These are phyloP conservation scores for Clarireedia hainanense DNA, from an alignment of 2,329 filamentous ascomycete genomes.

Conservation along the genomic window DNA sequence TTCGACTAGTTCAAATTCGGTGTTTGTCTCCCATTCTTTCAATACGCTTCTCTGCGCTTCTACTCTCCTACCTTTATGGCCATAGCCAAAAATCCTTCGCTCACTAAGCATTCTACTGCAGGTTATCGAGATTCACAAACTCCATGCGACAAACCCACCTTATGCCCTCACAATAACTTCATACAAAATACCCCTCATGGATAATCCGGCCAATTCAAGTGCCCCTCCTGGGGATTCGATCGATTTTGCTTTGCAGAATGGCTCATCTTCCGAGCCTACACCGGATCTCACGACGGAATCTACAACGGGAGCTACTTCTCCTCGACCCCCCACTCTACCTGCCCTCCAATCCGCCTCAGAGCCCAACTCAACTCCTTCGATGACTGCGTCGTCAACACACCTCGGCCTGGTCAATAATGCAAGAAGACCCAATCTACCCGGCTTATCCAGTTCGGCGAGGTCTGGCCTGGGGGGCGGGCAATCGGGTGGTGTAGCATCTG, in stretches of 20 bases:
- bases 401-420: slow-evolving; percentile 66
- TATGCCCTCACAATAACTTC: not conserved
- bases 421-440: slow-evolving; percentile 38
- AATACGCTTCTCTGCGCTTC: not conserved
- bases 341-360: slow-evolving; percentile 54
- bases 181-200: not conserved
- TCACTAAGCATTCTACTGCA: slow-evolving; percentile 4
- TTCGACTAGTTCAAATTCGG: no score
- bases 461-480: no score
- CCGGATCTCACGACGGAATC: slow-evolving; percentile 12
- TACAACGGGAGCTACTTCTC: slow-evolving; percentile 10
- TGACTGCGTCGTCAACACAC: slow-evolving; percentile 79
- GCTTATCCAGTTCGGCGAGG: slow-evolving; percentile 11
- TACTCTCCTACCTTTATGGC: not conserved
- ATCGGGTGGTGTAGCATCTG: slow-evolving; percentile 49
- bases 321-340: slow-evolving; percentile 43
- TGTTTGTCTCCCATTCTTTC: not conserved
- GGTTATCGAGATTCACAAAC: not conserved
- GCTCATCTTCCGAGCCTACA: slow-evolving; percentile 6
- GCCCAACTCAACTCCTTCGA: slow-evolving; percentile 36
- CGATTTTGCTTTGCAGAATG: slow-evolving; percentile 15
- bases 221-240: slow-evolving; percentile 17
- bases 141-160: not conserved
- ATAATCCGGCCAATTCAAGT: not conserved
- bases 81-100: not conserved